A percentile compares a stretch with the other conserved stretches of the same genome.
Conservation (phyloP, 2,329 filamentous ascomycete species). For the Sporothrix humicola region DNA sequence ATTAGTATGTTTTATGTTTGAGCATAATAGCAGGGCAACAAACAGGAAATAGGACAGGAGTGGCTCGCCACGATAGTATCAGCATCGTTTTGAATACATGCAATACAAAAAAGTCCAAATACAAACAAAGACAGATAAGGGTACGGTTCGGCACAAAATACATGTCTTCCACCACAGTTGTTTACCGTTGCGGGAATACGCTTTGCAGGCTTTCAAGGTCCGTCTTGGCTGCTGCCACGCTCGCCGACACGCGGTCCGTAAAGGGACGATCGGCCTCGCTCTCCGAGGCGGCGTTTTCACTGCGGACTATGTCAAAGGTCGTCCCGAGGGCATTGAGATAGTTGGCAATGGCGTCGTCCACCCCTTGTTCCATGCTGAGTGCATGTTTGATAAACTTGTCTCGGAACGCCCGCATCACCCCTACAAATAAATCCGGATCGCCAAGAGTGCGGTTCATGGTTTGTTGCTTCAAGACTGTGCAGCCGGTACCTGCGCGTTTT, state of each 20-base stretch:
- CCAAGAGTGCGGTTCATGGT: neutral
- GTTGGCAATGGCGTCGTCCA: neutral
- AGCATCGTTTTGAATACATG: neutral
- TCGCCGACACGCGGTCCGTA: neutral
- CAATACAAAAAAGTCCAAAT: neutral
- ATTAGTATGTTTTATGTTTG: neutral
- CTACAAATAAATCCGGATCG: neutral
- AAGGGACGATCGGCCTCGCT: neutral
- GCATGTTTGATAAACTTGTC: neutral
- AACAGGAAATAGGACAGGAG: neutral
- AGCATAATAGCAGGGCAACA: neutral
- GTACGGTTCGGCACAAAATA: neutral
- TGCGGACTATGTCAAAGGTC: conserved; percentile 15
- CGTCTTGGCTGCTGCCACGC: neutral
- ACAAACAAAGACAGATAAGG: neutral
- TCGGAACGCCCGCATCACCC: neutral
- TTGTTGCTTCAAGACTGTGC: neutral
- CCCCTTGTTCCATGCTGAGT: neutral
- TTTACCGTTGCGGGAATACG: neutral
- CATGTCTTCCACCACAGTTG: conserved; percentile 5
- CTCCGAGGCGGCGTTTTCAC: neutral
- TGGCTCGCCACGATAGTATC: neutral
- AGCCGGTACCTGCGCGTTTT: neutral
- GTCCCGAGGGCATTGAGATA: neutral
- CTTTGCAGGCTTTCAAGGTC: conserved; percentile 1